Evolutionary conservation across 1,284 basidiomycete species (phyloP).

Genomic region (Trichosporon coremiiforme): DNA sequence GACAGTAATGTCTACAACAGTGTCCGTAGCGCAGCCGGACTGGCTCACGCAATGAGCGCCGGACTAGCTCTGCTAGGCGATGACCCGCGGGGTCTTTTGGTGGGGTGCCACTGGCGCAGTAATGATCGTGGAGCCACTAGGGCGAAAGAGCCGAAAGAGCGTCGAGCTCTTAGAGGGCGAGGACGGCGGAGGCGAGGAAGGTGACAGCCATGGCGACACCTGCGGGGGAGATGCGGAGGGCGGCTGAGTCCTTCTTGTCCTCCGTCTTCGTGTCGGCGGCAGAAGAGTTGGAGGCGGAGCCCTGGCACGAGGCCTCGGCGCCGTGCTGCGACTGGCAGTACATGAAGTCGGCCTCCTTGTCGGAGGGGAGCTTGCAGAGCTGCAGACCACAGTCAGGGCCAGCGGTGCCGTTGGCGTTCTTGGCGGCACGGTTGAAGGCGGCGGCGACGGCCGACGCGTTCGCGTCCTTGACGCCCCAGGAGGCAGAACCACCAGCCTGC

Average conservation of each 20-base stretch:
- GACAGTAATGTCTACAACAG: conserved; percentile 15
- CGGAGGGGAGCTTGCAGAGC: conserved; percentile 4
- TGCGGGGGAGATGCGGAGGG: neutral
- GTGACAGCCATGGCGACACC: neutral
- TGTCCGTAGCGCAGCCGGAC: conserved; percentile 9
- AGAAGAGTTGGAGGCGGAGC: neutral
- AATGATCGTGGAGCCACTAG: neutral
- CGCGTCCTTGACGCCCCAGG: neutral
- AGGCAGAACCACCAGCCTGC: neutral
- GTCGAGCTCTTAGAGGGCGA: conserved; percentile 2
- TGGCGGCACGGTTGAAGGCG: neutral
- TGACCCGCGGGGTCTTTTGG: neutral
- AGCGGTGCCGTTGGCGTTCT: neutral
- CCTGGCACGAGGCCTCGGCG: conserved; percentile 10
- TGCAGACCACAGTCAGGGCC: neutral
- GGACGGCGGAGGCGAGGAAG: conserved; percentile 9
- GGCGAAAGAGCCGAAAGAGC: neutral
- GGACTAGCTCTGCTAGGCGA: conserved; percentile 7
- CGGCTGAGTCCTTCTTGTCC: neutral
- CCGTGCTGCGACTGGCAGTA: conserved; percentile 3
- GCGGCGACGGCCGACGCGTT: neutral
- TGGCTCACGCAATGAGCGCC: conserved; percentile 9
- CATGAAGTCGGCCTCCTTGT: conserved; percentile 19
- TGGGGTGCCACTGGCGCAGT: neutral
- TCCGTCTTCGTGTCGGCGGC: neutral